Conservation (phyloP, 78 protist genomes). For the Reticulomyxa filosa region DNA sequence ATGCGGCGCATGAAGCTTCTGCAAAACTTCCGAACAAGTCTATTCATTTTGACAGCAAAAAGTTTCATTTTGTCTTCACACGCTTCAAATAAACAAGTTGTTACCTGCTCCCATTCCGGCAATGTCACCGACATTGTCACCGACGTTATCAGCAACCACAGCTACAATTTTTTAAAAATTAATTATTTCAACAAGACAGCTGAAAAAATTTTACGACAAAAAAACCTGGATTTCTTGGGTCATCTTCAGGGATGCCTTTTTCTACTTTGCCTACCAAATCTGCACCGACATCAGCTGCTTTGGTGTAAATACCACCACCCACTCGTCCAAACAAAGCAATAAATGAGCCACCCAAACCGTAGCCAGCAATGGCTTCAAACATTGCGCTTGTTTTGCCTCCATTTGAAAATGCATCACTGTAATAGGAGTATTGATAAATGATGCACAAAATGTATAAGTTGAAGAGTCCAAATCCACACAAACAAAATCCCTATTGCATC, state of each 20-base stretch:
- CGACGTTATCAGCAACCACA: constrained; percentile 51
- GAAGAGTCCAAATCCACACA: background rate
- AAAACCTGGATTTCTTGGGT: constrained; percentile 48
- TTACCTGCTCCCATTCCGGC: constrained; percentile 59
- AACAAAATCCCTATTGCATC: background rate
- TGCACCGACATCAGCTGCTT: constrained; percentile 49
- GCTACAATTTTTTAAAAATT: too few species aligned
- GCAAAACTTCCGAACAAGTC: constrained; percentile 48
- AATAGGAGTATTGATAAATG: background rate
- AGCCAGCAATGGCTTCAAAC: constrained; percentile 37
- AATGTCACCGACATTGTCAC: constrained; percentile 59
- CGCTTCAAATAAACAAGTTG: too few species aligned
- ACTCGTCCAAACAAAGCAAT: constrained; percentile 48
- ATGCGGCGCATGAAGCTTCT: constrained; percentile 35
- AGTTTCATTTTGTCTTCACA: too few species aligned
- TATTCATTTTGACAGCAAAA: too few species aligned
- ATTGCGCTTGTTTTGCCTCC: background rate
- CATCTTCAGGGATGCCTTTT: constrained; percentile 33
- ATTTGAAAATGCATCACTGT: too few species aligned
- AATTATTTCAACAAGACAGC: too few species aligned
- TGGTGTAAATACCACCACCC: constrained; percentile 52
- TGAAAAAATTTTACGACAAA: too few species aligned
- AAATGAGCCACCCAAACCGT: constrained; percentile 46
- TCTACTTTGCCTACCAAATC: constrained; percentile 46
- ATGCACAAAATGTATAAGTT: background rate